Percentiles rank a stretch among this genome's conserved stretches.
These are phyloP conservation scores for Phytophthora citrophthora DNA, from an alignment of 352 stramenopile genomes.

Conservation along the genomic window DNA sequence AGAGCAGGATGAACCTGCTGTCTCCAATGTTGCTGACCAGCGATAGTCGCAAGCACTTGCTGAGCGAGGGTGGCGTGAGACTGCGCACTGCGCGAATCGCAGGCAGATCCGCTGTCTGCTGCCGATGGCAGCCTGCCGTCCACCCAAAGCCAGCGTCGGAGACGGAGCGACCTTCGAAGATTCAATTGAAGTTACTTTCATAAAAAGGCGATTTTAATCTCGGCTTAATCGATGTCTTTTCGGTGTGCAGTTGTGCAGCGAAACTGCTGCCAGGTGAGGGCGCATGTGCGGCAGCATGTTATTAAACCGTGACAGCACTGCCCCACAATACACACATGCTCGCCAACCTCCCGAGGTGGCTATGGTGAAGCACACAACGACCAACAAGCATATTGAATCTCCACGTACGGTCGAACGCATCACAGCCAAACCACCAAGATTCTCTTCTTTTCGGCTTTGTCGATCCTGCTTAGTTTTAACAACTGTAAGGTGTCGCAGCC, in stretches of 20 bases:
- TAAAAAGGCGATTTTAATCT: constrained; percentile 1
- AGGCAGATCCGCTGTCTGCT: not conserved
- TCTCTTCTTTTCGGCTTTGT: not conserved
- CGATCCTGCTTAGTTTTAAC: not conserved
- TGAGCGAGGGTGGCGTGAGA: not conserved
- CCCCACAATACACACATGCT: not conserved
- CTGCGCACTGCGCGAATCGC: too few species aligned
- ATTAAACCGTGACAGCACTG: not conserved
- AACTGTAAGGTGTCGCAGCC: not conserved
- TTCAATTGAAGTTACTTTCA: not conserved
- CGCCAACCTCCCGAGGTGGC: not conserved
- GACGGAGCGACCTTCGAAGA: not conserved
- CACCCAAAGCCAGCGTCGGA: not conserved
- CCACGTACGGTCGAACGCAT: not conserved
- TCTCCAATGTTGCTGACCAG: not conserved
- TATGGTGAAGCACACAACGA: too few species aligned
- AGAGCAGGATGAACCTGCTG: not conserved
- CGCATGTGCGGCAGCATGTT: too few species aligned
- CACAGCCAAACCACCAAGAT: not conserved
- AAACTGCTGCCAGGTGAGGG: too few species aligned
- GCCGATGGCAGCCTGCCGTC: not conserved
- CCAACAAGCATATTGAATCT: not conserved
- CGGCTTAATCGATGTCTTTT: not conserved
- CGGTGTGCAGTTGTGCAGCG: not conserved
- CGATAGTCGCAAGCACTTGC: not conserved